Conservation (phyloP, 768 basidiomycete genomes). For the Lactarius vividus region DNA sequence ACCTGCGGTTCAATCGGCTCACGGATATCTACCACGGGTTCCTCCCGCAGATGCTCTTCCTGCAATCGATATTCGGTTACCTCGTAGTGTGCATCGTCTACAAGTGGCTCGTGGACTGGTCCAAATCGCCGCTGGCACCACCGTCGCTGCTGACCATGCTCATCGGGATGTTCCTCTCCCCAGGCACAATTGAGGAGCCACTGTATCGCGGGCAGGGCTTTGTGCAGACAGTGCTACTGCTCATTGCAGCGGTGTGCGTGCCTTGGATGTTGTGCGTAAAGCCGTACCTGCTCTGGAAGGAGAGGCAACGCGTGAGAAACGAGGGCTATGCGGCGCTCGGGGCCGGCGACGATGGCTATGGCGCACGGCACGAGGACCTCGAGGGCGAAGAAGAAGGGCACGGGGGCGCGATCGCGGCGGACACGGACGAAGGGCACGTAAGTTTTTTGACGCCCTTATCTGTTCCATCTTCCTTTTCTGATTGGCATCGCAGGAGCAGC, state of each 20-base stretch:
- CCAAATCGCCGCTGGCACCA: conserved; percentile 58
- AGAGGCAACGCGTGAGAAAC: conserved; percentile 76
- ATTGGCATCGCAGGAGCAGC: conserved; percentile 54
- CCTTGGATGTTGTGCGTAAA: conserved; percentile 93
- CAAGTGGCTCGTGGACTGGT: conserved; percentile 98
- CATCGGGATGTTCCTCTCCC: conserved; percentile 93
- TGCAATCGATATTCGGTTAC: conserved; percentile 98
- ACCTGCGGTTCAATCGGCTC: conserved; percentile 86
- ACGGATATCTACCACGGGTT: conserved; percentile 92
- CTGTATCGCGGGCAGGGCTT: conserved; percentile 86
- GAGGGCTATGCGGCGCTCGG: conserved; percentile 81
- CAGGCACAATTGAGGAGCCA: conserved; percentile 74
- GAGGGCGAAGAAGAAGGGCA: conserved; percentile 83
- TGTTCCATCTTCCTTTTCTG: conserved; percentile 8
- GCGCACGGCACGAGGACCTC: conserved; percentile 57
- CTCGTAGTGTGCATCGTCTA: conserved; percentile 91
- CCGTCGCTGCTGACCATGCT: conserved; percentile 95
- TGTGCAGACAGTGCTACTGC: conserved; percentile 75
- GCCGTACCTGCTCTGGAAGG: conserved; percentile 89
- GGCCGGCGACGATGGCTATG: conserved; percentile 48
- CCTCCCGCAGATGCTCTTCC: conserved; percentile 94
- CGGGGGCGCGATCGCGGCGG: conserved; percentile 69
- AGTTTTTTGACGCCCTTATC: conserved; percentile 35
- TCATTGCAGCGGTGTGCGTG: conserved; percentile 82
- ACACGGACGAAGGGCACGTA: conserved; percentile 72